Conservation (phyloP, 306 rosid species). For the Medicago ruthenica region DNA sequence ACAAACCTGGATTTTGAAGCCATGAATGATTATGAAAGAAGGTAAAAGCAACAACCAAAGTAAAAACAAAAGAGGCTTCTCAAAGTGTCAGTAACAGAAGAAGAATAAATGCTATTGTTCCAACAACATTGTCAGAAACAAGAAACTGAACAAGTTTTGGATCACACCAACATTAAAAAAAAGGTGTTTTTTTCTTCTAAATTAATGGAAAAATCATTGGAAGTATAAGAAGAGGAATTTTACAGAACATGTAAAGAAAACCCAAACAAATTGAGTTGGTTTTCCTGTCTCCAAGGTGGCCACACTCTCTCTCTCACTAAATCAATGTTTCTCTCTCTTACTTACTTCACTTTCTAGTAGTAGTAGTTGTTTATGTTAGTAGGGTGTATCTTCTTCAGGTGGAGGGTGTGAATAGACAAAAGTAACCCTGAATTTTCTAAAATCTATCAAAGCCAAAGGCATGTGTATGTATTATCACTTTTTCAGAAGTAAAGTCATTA, state of each 20-base stretch:
- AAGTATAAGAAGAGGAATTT: slow-evolving; percentile 38
- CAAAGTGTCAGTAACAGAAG: slow-evolving; percentile 39
- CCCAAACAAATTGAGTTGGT: slow-evolving; percentile 54
- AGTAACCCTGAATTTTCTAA: slow-evolving; percentile 50
- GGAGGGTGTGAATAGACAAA: slow-evolving; percentile 43
- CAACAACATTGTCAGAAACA: slow-evolving; percentile 58
- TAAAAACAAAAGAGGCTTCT: neutral
- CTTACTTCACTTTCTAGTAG: neutral
- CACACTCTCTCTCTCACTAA: slow-evolving; percentile 36
- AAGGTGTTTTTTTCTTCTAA: neutral
- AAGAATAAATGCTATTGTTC: slow-evolving; percentile 48
- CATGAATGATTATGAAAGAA: slow-evolving; percentile 51
- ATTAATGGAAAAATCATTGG: slow-evolving; percentile 5
- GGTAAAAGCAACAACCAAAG: slow-evolving; percentile 11
- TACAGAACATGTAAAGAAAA: slow-evolving; percentile 40
- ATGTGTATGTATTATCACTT: slow-evolving; percentile 34
- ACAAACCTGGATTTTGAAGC: slow-evolving; percentile 84
- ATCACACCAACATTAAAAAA: slow-evolving; percentile 44
- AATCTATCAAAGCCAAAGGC: slow-evolving; percentile 43
- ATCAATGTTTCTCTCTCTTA: neutral
- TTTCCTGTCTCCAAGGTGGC: slow-evolving; percentile 60
- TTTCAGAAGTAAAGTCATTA: slow-evolving; percentile 49
- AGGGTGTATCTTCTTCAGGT: slow-evolving; percentile 21
- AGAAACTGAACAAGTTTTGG: slow-evolving; percentile 39
- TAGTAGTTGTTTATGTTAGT: neutral